phyloP scores from a whole-genome alignment of 2,329 filamentous ascomycete species.

The Botrytis aclada region DNA sequence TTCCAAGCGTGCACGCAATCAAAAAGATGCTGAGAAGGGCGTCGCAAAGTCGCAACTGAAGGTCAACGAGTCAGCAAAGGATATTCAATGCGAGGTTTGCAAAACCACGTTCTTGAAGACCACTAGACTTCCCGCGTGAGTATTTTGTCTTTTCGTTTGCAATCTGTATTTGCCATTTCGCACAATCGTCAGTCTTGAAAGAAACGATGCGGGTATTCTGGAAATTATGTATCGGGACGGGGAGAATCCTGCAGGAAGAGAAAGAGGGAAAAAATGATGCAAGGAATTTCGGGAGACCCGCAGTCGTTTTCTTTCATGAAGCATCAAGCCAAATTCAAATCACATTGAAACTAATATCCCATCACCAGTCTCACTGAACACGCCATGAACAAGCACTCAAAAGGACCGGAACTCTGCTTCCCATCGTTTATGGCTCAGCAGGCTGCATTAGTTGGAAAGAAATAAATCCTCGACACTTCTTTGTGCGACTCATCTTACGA shows the following conservation, averaged over 20 bases:
- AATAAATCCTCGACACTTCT: constrained; percentile 11
- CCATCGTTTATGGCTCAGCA: constrained; percentile 39
- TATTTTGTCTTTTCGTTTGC: constrained; percentile 24
- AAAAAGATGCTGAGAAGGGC: constrained; percentile 52
- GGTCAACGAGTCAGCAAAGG: constrained; percentile 68
- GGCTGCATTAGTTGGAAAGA: constrained; percentile 12
- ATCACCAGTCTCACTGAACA: constrained; percentile 60
- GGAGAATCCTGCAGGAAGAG: neutral
- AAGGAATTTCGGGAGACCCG: neutral
- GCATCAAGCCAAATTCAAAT: neutral
- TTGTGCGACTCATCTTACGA: neutral
- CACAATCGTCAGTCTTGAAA: neutral
- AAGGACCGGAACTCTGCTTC: constrained; percentile 70
- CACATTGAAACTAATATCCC: neutral
- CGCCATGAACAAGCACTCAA: constrained; percentile 73
- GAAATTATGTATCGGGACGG: neutral
- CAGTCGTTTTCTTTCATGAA: neutral
- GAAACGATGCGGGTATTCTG: neutral
- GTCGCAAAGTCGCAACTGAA: constrained; percentile 67
- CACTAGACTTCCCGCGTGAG: constrained; percentile 67
- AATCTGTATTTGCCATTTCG: neutral
- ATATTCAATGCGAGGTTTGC: constrained; percentile 74
- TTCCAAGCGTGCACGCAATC: constrained; percentile 71
- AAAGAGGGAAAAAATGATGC: neutral
- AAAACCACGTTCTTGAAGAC: constrained; percentile 77